phyloP scores from a whole-genome alignment of 371 early-diverging fungal genomes.

The Blakeslea trispora region DNA sequence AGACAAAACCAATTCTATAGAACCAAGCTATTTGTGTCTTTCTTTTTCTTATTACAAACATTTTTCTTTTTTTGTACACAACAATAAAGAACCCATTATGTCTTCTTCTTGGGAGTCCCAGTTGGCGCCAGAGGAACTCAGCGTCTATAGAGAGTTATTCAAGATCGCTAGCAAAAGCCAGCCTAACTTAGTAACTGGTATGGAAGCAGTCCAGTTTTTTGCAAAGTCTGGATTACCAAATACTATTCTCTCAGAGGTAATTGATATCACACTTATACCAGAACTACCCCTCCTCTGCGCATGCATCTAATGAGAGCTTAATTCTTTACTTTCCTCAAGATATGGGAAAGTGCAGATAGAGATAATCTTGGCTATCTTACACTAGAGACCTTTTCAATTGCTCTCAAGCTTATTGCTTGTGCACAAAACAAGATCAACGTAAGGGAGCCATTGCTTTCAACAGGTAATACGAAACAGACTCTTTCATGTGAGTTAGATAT shows the following conservation, averaged over 20 bases:
- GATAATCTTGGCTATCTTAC: conserved; percentile 34
- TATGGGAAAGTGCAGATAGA: conserved; percentile 38
- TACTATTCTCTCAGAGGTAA: conserved; percentile 65
- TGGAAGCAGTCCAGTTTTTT: conserved; percentile 78
- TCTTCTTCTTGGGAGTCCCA: conserved; percentile 30
- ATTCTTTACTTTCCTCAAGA: no score
- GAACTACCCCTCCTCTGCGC: no score
- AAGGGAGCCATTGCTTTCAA: conserved; percentile 28
- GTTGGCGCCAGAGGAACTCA: conserved; percentile 62
- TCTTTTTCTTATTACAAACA: no score
- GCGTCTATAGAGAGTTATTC: conserved; percentile 65
- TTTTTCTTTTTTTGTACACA: no score
- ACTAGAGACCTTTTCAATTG: conserved; percentile 31
- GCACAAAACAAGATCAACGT: conserved; percentile 32
- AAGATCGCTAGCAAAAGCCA: conserved; percentile 58
- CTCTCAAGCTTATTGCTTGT: conserved; percentile 38
- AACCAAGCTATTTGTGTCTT: no score
- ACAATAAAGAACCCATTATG: neutral
- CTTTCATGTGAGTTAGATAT: neutral
- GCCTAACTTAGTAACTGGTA: conserved; percentile 63
- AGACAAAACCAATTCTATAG: no score
- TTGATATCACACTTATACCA: no score
- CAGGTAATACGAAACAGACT: conserved; percentile 22
- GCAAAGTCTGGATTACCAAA: conserved; percentile 72
- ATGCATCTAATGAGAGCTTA: no score